These are phyloP conservation scores for Erodium texanum DNA, from an alignment of 441 rosid genomes.

Conservation along the genomic window DNA sequence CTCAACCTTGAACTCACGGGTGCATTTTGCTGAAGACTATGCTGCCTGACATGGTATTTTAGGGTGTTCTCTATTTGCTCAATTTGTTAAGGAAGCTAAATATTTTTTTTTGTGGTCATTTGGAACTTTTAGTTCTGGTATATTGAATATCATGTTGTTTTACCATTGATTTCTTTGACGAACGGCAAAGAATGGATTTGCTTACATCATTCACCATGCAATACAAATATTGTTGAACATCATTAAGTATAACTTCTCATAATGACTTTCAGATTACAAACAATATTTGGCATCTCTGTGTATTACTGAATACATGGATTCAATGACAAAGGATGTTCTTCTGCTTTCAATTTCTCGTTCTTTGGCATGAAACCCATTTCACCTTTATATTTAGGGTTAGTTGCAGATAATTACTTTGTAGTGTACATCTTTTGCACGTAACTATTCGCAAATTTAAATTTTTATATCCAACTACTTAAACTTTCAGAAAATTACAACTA, in stretches of 20 bases:
- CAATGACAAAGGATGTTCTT: no score
- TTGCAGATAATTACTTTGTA: no score
- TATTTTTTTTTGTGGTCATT: constrained; percentile 4
- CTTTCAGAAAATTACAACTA: no score
- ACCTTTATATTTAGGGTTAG: no score
- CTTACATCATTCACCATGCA: neutral
- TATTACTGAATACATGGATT: no score
- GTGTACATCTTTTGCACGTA: no score
- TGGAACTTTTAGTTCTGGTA: constrained; percentile 15
- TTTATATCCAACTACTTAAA: no score
- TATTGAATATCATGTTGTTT: constrained; percentile 12
- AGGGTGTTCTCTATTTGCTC: constrained; percentile 5
- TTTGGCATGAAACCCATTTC: no score
- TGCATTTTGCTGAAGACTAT: neutral
- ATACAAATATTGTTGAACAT: neutral
- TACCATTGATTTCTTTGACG: constrained; percentile 12
- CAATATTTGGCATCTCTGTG: neutral
- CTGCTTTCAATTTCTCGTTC: no score
- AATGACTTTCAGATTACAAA: no score
- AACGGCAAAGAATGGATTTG: no score
- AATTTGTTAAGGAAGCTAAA: constrained; percentile 8
- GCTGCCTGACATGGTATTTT: neutral
- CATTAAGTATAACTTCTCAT: neutral
- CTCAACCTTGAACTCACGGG: neutral
- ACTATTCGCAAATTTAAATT: no score